Evolutionary conservation across 2,329 filamentous ascomycete genomes (phyloP), one percentile per base, ranked within the genome.

Genomic region (Botrytis sinoallii): DNA sequence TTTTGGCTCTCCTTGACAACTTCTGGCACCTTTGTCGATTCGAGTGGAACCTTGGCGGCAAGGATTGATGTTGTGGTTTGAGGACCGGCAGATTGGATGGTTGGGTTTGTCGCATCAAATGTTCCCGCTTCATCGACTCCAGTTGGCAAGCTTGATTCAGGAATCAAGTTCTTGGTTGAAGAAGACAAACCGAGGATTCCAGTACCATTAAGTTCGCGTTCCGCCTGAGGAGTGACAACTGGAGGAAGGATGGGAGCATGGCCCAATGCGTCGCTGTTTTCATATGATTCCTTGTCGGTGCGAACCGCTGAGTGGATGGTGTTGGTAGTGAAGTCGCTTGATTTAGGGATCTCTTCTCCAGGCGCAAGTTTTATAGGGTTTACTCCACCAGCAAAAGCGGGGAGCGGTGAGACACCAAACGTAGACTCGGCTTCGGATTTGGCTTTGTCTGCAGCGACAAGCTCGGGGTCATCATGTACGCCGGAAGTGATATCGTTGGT

Each of bases 231-330:
- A 59, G 87, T 81, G 42, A 79, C 84, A 85, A 81, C 80, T 32
- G 79, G 78, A 44, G 80, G 80, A 29, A 81, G 77, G 32, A 80
- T 75, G 29, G 80, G 80, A 29, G 79, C 75, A 71, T 76, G 75
- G 4, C 79, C 79, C 10, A 90, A 83, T 73, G 90, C 88, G 79
- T 92, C 92, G 76, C 91, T 90, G 82, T 93, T 93, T 82, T 97
- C 92, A 83, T 98, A 98, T 1, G 93, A 95, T 78, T 90, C 93
- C 82, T 94, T 88, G 82, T 98, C 95, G 32, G 93, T 88, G 79
- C 91, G 89, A 80, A 97, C 88, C 69, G 94, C 91, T 75, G 85
- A 85, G 81, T 93, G 91, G 78, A 89, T 85, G 77, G 91, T 91
- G 82, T 93, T 92, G 70, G 87, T 83, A 66, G 90, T 90, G 78